Base-by-base conservation (phyloP, 306 rosid species). In the Morella rubra region DNA sequence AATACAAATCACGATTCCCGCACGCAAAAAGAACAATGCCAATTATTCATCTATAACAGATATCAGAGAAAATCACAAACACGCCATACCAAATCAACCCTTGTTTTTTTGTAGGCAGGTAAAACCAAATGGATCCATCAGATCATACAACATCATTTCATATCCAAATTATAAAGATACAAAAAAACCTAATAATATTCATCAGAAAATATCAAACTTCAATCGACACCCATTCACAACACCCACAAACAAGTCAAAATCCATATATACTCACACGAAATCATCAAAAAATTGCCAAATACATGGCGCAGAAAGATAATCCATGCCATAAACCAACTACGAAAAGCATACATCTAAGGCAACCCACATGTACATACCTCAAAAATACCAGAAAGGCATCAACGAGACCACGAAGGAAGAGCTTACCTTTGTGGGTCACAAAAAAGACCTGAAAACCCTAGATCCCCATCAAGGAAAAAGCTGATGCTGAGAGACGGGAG, bases 361-460 rank as follows among this genome's bases (percentile, higher is more conserved):
- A 65, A 73, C 66, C 42, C 71, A 73, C 0, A 49, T 22, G 18
- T 40, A 24, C 24, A 45, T 19, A 15, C 44, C 19, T 46, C 9
- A 45, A 71, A 75, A 41, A 5, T 12, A 49, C 11, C 27, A 51
- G 61, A 72, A 65, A 50, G 50, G 19, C 8, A 61, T 59, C 16
- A 51, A 37, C 44, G 20, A n/a, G 0, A 75, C 42, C 65, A 69
- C 61, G 19, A 51, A 12, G 52, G 13, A 59, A 66, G 51, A 74
- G 15, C 47, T 60, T 37, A 74, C 77, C 80, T 74, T 51, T 15
- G 46, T 22, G 79, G 40, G 24, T 65, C 5, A 58, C 47, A 40
- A 74, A 16, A 69, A 46, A 71, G 54, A 44, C 27, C 24, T 32
- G 15, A n/a, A 65, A 54, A 49, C 72, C 58, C 46, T 13, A 42